Conservation (phyloP, 768 basidiomycete species). For the Podaxis rugospora region DNA sequence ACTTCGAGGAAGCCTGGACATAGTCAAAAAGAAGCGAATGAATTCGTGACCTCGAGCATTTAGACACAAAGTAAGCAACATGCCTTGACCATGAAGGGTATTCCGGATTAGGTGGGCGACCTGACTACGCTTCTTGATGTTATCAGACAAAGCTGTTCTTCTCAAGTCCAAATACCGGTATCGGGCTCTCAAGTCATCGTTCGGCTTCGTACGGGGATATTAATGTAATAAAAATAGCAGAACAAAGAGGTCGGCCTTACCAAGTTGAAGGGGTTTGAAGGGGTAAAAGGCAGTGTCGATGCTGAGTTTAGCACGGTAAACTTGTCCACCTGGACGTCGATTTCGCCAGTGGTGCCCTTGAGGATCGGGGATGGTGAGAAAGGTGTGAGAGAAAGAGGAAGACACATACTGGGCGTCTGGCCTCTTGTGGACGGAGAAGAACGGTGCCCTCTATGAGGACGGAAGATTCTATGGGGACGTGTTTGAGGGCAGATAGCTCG, state of each 20-base stretch:
- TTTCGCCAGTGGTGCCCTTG: slow-evolving; percentile 63
- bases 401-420: slow-evolving; percentile 53
- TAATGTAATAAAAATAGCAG: slow-evolving; percentile 12
- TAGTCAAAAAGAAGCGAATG: slow-evolving; percentile 10
- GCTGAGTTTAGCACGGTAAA: slow-evolving; percentile 82
- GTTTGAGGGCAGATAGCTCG: slow-evolving; percentile 38
- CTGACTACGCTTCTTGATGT: slow-evolving; percentile 75
- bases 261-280: slow-evolving; percentile 70
- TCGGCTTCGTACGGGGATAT: slow-evolving; percentile 46
- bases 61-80: slow-evolving; percentile 11
- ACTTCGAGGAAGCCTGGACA: slow-evolving; percentile 82
- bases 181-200: slow-evolving; percentile 80
- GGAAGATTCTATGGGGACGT: slow-evolving; percentile 72
- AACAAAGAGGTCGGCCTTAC: slow-evolving; percentile 39
- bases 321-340: slow-evolving; percentile 73
- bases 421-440: slow-evolving; percentile 54
- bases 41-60: slow-evolving; percentile 2
- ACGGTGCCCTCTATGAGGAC: slow-evolving; percentile 75
- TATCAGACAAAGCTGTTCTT: slow-evolving; percentile 64
- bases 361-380: slow-evolving; percentile 17
- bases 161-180: slow-evolving; percentile 90
- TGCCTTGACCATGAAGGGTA: slow-evolving; percentile 71
- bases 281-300: slow-evolving; percentile 75
- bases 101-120: slow-evolving; percentile 79
- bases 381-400: slow-evolving; percentile 13